These are phyloP conservation scores for Poronia punctata DNA, from an alignment of 495 filamentous ascomycete genomes.

Conservation along the genomic window DNA sequence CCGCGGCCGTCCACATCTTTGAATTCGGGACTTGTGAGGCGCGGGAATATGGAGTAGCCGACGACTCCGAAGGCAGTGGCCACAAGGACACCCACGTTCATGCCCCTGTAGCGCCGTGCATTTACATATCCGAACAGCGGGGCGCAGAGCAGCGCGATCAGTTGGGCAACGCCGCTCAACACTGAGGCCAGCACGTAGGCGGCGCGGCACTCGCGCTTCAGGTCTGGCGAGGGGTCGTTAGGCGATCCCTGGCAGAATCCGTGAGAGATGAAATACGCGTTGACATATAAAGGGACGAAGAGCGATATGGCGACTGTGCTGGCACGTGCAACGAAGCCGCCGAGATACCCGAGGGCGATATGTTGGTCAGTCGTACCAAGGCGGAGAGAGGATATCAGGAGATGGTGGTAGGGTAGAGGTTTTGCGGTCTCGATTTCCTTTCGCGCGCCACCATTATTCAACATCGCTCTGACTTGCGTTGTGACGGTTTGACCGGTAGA, in stretches of 20 bases:
- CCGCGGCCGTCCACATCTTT: slow-evolving; percentile 48
- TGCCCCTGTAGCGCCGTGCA: slow-evolving; percentile 46
- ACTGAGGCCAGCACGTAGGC: slow-evolving; percentile 82
- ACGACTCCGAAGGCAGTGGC: slow-evolving; percentile 64
- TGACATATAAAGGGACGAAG: slow-evolving; percentile 88
- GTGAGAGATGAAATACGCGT: slow-evolving; percentile 76
- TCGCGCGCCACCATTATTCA: neutral
- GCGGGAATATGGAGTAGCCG: slow-evolving; percentile 68
- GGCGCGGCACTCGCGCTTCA: slow-evolving; percentile 71
- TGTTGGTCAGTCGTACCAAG: slow-evolving; percentile 68
- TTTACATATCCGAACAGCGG: slow-evolving; percentile 80
- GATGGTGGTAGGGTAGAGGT: slow-evolving; percentile 39
- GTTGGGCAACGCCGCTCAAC: slow-evolving; percentile 80
- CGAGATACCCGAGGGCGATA: slow-evolving; percentile 83
- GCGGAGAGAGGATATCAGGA: slow-evolving; percentile 56
- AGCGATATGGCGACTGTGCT: slow-evolving; percentile 93
- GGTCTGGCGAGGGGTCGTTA: slow-evolving; percentile 52
- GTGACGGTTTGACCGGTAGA: neutral
- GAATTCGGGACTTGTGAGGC: slow-evolving; percentile 62
- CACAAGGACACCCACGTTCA: slow-evolving; percentile 67
- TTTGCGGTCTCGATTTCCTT: neutral
- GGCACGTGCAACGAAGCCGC: slow-evolving; percentile 89
- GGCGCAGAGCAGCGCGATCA: slow-evolving; percentile 75
- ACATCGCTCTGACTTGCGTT: too few relatives aligned
- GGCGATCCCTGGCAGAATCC: slow-evolving; percentile 65